A percentile compares a stretch with the other conserved stretches of the same genome.
phyloP scores from a whole-genome alignment of 2,329 filamentous ascomycete genomes.

The Cladosporium sp. region DNA sequence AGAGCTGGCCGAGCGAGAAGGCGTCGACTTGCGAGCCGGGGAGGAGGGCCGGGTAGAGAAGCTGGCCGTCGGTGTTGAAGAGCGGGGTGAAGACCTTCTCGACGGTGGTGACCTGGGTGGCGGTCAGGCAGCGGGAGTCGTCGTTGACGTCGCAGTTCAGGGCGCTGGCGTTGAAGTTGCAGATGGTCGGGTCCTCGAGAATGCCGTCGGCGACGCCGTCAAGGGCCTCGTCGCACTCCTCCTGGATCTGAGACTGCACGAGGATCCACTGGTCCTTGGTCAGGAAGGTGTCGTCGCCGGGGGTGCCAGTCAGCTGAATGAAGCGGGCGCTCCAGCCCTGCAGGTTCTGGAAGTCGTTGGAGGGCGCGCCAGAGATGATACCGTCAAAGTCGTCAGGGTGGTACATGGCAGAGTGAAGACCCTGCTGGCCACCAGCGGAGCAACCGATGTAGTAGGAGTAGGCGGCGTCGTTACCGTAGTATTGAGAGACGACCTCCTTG shows the following conservation, averaged over 20 bases:
- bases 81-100: slow-evolving; percentile 39
- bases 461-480: slow-evolving; percentile 33
- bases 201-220: slow-evolving; percentile 46
- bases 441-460: slow-evolving; percentile 46
- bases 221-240: slow-evolving; percentile 45
- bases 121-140: slow-evolving; percentile 38
- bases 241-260: slow-evolving; percentile 39
- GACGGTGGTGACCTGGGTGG: slow-evolving; percentile 39
- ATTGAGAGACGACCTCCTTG: slow-evolving; percentile 30
- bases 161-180: slow-evolving; percentile 32
- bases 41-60: slow-evolving; percentile 47
- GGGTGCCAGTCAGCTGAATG: slow-evolving; percentile 36
- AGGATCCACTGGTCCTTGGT: slow-evolving; percentile 36
- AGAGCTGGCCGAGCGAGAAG: slow-evolving; percentile 33
- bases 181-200: slow-evolving; percentile 41
- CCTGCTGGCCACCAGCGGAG: slow-evolving; percentile 43
- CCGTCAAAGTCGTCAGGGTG: slow-evolving; percentile 46
- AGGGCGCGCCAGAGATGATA: slow-evolving; percentile 41
- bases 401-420: slow-evolving; percentile 39
- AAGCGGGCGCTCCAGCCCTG: slow-evolving; percentile 41
- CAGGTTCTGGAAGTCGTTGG: slow-evolving; percentile 39
- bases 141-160: slow-evolving; percentile 32
- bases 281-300: slow-evolving; percentile 36
- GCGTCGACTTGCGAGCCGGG: slow-evolving; percentile 41
- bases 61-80: slow-evolving; percentile 36